Percentiles rank a stretch among this genome's conserved stretches.
Evolutionary conservation across 2,329 filamentous ascomycete species (phyloP).

Genomic region (Eutypella sp.): DNA sequence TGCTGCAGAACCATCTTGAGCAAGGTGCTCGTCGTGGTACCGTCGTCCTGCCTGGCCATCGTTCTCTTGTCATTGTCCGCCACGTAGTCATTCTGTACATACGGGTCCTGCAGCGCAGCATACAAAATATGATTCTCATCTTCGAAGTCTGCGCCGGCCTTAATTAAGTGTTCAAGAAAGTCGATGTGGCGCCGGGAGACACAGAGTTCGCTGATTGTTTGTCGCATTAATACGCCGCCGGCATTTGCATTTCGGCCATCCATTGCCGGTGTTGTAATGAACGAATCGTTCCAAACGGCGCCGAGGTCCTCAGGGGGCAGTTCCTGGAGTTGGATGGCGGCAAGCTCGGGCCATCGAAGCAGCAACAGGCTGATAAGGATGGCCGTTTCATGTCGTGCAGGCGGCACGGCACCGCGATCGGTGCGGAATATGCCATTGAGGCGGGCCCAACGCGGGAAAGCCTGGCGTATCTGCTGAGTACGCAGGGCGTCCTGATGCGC

Average conservation of each 20-base stretch:
- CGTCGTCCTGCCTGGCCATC: conserved; percentile 1
- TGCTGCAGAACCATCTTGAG: conserved; percentile 15
- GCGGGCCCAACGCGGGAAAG: conserved; percentile 8
- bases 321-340: conserved; percentile 8
- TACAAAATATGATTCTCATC: conserved; percentile 6
- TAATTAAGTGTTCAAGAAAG: conserved; percentile 7
- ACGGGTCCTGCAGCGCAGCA: neutral
- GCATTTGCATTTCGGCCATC: too few relatives aligned
- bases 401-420: neutral
- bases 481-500: conserved; percentile 5
- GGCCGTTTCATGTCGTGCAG: neutral
- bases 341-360: conserved; percentile 9
- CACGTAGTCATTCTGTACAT: neutral
- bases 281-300: conserved; percentile 5
- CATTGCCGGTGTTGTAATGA: too few relatives aligned
- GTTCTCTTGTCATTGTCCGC: too few relatives aligned
- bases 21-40: conserved; percentile 8
- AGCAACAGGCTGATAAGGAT: conserved; percentile 9
- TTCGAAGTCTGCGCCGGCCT: conserved; percentile 8
- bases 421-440: conserved; percentile 2
- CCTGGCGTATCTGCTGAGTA: neutral
- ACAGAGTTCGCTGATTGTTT: too few relatives aligned
- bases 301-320: conserved; percentile 1
- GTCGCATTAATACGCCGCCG: too few relatives aligned
- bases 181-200: neutral